A percentile compares a stretch with the other conserved stretches of the same genome.
phyloP scores from a whole-genome alignment of 1,284 basidiomycete genomes.

The Erythrobasidium hasegawianum region DNA sequence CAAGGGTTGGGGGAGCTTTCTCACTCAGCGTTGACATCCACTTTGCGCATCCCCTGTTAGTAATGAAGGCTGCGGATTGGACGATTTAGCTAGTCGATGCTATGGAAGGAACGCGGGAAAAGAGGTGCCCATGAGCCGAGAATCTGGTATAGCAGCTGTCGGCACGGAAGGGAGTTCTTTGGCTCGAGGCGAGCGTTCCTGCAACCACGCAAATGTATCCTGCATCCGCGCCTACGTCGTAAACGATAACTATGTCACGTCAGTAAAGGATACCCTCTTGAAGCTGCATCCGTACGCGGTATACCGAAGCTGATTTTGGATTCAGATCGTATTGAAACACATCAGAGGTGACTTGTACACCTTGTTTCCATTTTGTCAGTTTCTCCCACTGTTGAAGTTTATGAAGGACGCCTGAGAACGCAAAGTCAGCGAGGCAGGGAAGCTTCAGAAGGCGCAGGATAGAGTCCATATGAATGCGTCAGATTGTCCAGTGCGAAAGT shows the following conservation, averaged over 20 bases:
- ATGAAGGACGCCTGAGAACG: conserved; percentile 74
- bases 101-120: no score
- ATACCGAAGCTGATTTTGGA: background rate
- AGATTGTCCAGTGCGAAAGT: background rate
- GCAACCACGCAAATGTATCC: conserved; percentile 66
- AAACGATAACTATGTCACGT: no score
- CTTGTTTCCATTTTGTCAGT: conserved; percentile 72
- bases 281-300: background rate
- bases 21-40: no score
- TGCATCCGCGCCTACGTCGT: conserved; percentile 69
- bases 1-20: conserved; percentile 61
- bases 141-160: conserved; percentile 76
- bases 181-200: conserved; percentile 71
- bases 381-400: conserved; percentile 56
- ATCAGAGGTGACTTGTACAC: no score
- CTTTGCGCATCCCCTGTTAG: no score
- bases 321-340: no score
- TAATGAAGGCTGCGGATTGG: no score
- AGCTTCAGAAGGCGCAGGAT: conserved; percentile 72
- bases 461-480: conserved; percentile 47
- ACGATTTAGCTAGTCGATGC: no score
- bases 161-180: conserved; percentile 70
- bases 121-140: conserved; percentile 73
- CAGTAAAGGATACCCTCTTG: no score
- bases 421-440: conserved; percentile 80